Base-by-base conservation (phyloP, 495 filamentous ascomycete species). In the Hyphodiscus hymeniophilus region DNA sequence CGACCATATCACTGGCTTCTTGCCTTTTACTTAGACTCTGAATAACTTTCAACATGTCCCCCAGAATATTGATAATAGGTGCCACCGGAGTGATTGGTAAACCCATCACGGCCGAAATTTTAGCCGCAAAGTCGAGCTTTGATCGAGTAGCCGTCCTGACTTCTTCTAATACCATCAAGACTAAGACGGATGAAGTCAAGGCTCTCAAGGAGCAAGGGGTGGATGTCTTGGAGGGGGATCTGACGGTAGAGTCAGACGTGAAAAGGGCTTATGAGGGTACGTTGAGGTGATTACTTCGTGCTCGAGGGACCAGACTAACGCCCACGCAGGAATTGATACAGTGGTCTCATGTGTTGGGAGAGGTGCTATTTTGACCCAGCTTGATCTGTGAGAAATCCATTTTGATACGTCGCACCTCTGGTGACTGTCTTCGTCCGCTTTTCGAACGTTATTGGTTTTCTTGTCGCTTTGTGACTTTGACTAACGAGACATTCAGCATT, bases 81-180 rank as follows among this genome's bases (percentile, higher is more conserved):
- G 83, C 80, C 15, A 87, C 82, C 4, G 84, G 84, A 41, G 61
- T 63, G 31, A 87, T 88, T 45, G 83, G 84, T 51, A 59, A 67
- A 16, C 77, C 78, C 65, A 86, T 88, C 59, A 71, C 74, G 7
- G 53, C 71, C 18, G 71, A 76, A 21, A 69, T 88, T 33, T 52
- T 85, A 41, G 62, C 64, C 28, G 67, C 74, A 15, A 74, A 76
- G 33, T 61, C 66, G 3, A 50, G 64, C n/a, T 76, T 83, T 59
- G 63, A 60, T 47, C 70, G 70, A 23, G 58, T 88, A 31, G 69
- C 67, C 5, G 72, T 87, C 50, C 84, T 85, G 62, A 88, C 84
- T 4, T 82, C 77, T 17, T 54, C 63, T 7, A 62, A 62, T 47
- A 77, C 79, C 0, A 67, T 69, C 23, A 54, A 67, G 18, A 64